Percentiles rank a stretch among this genome's conserved stretches.
phyloP scores from a whole-genome alignment of 164 flowering plant genomes.

The Macadamia tetraphylla region DNA sequence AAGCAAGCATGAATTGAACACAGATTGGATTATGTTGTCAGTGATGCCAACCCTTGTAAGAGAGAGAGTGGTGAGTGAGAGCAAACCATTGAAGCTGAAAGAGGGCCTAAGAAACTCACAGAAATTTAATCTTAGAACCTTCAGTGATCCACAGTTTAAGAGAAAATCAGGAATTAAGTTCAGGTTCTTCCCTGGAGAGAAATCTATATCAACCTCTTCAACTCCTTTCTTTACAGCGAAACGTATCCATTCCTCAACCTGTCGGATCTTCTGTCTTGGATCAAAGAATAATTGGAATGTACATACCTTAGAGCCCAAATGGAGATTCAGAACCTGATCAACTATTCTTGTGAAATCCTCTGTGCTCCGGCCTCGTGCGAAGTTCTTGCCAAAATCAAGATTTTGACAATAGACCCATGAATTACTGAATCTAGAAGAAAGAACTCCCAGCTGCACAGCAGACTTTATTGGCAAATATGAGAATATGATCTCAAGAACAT shows the following conservation, averaged over 20 bases:
- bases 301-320: not conserved
- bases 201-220: not conserved
- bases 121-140: not conserved
- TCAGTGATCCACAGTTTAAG: not conserved
- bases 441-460: not conserved
- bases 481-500: slow-evolving; percentile 3
- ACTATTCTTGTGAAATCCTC: not conserved
- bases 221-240: not conserved
- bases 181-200: not conserved
- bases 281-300: not conserved
- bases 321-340: not conserved
- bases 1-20: not conserved
- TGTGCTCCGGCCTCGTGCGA: not conserved
- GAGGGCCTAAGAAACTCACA: not conserved
- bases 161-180: not conserved
- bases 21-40: not conserved
- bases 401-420: not conserved
- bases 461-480: not conserved
- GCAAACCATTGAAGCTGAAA: not conserved
- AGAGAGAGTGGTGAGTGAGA: not conserved
- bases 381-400: not conserved
- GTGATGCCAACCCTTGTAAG: not conserved
- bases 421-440: not conserved
- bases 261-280: not conserved
- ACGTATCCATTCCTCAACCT: not conserved